These are phyloP conservation scores for Sclerotinia trifoliorum DNA, from an alignment of 2,329 filamentous ascomycete species.

Conservation along the genomic window DNA sequence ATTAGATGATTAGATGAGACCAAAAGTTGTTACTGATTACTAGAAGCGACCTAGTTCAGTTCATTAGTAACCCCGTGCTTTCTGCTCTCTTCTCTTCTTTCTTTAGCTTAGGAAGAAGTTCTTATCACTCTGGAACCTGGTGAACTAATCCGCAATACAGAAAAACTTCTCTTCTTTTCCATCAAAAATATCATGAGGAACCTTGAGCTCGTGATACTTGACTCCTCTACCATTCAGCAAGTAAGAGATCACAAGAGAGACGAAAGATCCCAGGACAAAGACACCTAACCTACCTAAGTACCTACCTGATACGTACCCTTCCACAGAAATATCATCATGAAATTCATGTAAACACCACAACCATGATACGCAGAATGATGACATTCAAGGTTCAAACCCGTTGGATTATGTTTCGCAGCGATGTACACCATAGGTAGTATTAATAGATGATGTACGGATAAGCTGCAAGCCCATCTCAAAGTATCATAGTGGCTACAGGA, in stretches of 20 bases:
- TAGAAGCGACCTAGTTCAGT: background rate
- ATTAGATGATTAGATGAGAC: background rate
- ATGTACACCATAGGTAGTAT: background rate
- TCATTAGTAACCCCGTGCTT: background rate
- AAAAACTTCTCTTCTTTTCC: background rate
- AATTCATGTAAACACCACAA: slow-evolving; percentile 6
- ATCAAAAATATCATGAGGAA: background rate
- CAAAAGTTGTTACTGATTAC: background rate
- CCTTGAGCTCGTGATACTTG: background rate
- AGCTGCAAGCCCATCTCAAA: background rate
- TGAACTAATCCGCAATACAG: too few relatives aligned
- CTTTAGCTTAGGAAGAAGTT: background rate
- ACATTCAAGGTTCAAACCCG: background rate
- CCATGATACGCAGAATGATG: slow-evolving; percentile 2
- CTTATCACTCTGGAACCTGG: background rate
- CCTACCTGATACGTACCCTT: too few relatives aligned
- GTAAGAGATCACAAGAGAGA: background rate
- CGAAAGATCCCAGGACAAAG: background rate
- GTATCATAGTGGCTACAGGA: background rate
- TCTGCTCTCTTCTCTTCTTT: background rate
- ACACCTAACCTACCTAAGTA: background rate
- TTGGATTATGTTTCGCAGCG: background rate
- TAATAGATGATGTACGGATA: background rate
- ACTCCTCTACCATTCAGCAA: background rate
- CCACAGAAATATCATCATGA: background rate